Evolutionary conservation across 2,329 filamentous ascomycete genomes (phyloP), one percentile per base, ranked within the genome.

Genomic region (Fusarium pseudoanthophilum): DNA sequence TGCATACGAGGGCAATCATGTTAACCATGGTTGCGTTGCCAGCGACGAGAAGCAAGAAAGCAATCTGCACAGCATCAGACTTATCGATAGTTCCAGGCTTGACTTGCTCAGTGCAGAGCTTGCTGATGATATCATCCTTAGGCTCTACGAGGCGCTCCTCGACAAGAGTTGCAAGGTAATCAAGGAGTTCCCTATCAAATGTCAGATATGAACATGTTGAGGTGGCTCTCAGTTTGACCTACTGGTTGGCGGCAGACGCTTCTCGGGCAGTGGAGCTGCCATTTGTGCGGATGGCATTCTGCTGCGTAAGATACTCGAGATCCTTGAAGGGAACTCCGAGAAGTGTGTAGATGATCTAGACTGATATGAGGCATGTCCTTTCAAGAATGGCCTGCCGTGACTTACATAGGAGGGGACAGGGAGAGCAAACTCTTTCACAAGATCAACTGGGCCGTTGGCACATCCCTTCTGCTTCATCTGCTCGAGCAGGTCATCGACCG

Each of bases 21-120:
- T 84, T 87, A 9, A 87, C 83, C 83, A 87, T 85, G 2, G 86
- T 87, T 0, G 86, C 86, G 42, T 87, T 88, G 5, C 86, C 86
- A 0, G 86, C 85, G 4, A 87, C 85, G 4, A 88, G 81, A 10
- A 87, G 79, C 13, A 88, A 77, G 40, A 87, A 87, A 0, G 85
- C 84, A 52, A 87, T 85, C 63, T 86, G 84, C 2, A 87, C 79
- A 3, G 82, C 81, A 43, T 85, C 84, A 1, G 81, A 77, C 69
- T 82, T 84, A 4, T 79, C 77, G 20, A 85, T 80, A 37, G 81
- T 79, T 0, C 83, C 84, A 2, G 80, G 73, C 45, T 80, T 81
- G 13, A 84, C 78, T 48, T 86, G 83, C 43, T 85, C 82, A 3
- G 79, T 79, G 28, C 81, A 82, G 36, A 85, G 80, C 32, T 83